These are phyloP conservation scores for Suillus subluteus DNA, from an alignment of 768 basidiomycete genomes.

Conservation along the genomic window DNA sequence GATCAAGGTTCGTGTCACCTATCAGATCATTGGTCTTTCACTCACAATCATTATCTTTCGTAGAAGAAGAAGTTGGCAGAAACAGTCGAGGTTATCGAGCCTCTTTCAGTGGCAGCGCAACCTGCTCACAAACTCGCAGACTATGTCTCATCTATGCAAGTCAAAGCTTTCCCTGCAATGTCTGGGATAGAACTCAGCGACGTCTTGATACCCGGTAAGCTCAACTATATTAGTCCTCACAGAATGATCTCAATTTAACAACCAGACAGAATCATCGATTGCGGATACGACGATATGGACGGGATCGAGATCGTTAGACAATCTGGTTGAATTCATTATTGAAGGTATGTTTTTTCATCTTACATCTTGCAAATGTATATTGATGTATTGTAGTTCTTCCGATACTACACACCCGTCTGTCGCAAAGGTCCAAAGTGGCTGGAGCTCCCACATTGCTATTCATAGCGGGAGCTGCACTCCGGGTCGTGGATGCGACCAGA, in stretches of 20 bases:
- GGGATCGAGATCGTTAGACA: slow-evolving; percentile 70
- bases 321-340: slow-evolving; percentile 74
- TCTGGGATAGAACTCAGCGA: slow-evolving; percentile 83
- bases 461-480: slow-evolving; percentile 84
- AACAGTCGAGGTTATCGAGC: slow-evolving; percentile 39
- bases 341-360: slow-evolving; percentile 53
- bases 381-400: slow-evolving; percentile 57
- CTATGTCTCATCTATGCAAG: slow-evolving; percentile 68
- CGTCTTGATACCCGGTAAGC: slow-evolving; percentile 74
- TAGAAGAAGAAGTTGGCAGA: slow-evolving; percentile 72
- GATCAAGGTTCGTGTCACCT: slow-evolving; percentile 54
- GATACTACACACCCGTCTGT: slow-evolving; percentile 66
- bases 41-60: slow-evolving; percentile 17
- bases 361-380: background rate
- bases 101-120: slow-evolving; percentile 56
- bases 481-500: slow-evolving; percentile 88
- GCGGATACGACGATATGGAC: slow-evolving; percentile 78
- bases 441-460: slow-evolving; percentile 91
- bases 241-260: slow-evolving; percentile 50
- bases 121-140: slow-evolving; percentile 59
- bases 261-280: slow-evolving; percentile 69
- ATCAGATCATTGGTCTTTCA: slow-evolving; percentile 10
- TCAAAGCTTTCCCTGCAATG: slow-evolving; percentile 67
- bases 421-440: slow-evolving; percentile 72
- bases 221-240: slow-evolving; percentile 1